Base-by-base conservation (phyloP, 2,329 filamentous ascomycete species). In the Colletotrichum plurivorum region DNA sequence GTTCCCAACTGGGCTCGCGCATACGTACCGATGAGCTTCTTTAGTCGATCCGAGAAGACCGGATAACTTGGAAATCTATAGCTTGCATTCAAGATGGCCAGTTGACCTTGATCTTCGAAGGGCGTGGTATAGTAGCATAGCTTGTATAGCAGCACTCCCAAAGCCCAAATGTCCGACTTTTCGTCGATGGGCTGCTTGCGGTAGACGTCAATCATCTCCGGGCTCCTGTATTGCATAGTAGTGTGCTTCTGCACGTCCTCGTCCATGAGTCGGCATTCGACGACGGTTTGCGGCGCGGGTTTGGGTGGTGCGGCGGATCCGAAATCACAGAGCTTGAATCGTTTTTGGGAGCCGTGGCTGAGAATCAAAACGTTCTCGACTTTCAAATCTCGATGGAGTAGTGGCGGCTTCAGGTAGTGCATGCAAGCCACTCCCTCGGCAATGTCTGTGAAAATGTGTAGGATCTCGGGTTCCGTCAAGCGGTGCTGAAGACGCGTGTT, bases 161-260 rank as follows among this genome's bases (percentile, higher is more conserved):
- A 83, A 1, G 96, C 96, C 96, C 95, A 99, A 36, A 99, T 98
- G 80, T 99, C 96, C 56, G 95, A 97, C 84, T 99, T 99, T 83
- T 99, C 96, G 77, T 99, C 94, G 77, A 99, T 97, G 1, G 96
- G 94, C 75, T 95, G 94, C 80, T 97, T 97, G 71, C 95, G 88
- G 82, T 98, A 99, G 25, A 99, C 96, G 77, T 99, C 96, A 70
- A 99, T 92, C 96, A 99, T 99, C 82, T 99, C 96, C 6, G 96
- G 96, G 78, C 95, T 98, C 73, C 96, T 89, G 79, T 99, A 99
- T 80, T 99, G 96, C 81, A 99, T 87, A 0, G 96, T 99, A 0
- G 96, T 99, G 78, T 99, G 95, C 76, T 94, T 93, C 81, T 98
- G 96, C 13, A 99, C 92, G 80, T 99, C 96, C 78, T 99, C 96